Evolutionary conservation across 2,329 filamentous ascomycete genomes (phyloP), one percentile per base, ranked within the genome.

Genomic region (Phyllosticta citriasiana): DNA sequence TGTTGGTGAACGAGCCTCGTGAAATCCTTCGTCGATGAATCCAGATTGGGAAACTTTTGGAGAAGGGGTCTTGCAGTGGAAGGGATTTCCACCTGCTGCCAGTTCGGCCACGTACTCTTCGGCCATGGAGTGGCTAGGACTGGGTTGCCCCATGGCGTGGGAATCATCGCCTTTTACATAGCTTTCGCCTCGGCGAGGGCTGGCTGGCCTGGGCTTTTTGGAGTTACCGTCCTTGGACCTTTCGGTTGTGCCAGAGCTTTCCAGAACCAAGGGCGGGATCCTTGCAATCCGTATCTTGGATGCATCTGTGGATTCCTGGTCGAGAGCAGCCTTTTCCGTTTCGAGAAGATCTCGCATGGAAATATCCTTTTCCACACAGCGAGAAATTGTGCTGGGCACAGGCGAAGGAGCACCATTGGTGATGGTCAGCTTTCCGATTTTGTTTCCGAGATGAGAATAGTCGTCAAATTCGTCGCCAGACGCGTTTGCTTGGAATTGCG

Each of bases 331-430:
- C 33, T 40, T 40, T 40, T 40, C 33, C 33, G 27, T 16, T 16
- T 58, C 30, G 7, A 60, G 57, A 14, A 61, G 25, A 26, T 61
- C 64, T 5, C 65, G 59, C 27, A 61, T 54, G 12, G 59, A 61
- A 19, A 19, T 25, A 16, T 24, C 26, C 26, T 54, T 54, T 16
- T 55, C 53, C 1, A 61, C 27, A 33, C 22, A 55, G 57, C 60
- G 55, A 4, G 60, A 62, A 22, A 66, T 64, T 51, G 72, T 66
- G 62, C 75, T 76, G 2, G 75, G 71, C 55, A 74, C 75, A 14
- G 78, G 78, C 3, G 78, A 79, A 9, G 76, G 71, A 16, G 73
- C 70, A 8, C 78, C 78, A 61, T 80, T 80, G 5, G 76, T 79
- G 19, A 80, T 73, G 19, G 74, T 71, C 8, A 80, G 69, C 3